Base-by-base conservation (phyloP, 371 early-diverging fungal genomes). In the Zopfochytrium polystomum region DNA sequence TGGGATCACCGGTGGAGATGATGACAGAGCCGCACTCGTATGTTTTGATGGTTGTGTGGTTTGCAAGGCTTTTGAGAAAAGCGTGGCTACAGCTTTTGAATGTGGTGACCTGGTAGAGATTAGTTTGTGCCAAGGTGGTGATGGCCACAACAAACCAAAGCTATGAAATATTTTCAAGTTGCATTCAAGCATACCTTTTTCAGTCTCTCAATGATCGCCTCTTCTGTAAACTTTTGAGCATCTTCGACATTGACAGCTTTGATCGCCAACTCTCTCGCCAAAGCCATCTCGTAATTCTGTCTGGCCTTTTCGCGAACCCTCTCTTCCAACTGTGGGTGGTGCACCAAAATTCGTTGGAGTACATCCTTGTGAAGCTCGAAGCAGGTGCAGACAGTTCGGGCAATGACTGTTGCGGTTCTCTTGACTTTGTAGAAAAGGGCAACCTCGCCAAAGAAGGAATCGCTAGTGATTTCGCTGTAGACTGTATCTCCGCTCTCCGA, bases 391-490 rank as follows among this genome's bases (percentile, higher is more conserved):
- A 58, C 63, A 3, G 63, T 46, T 15, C 58, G 48, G 18, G 81
- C 71, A 11, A 73, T 67, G 20, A 85, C 81, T n/a, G 83, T 75
- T 1, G 86, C 85, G 0, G 86, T 84, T 13, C 86, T 70, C 27
- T 74, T 70, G 38, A 82, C 73, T 47, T 79, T 78, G 58, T 74
- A 82, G 27, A 85, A 78, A 26, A 85, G 71, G 11, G 84, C 80
- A 6, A 85, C 82, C 62, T 85, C 86, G 3, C 85, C 86, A 67
- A 85, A 82, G 32, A 78, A 75, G 33, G 72, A 60, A 56, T 73
- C 62, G 13, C 58, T n/a, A 34, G 35, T 35, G 67, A 73, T 42
- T 47, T 73, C 58, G 52, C 75, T 67, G 55, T 67, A 73, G 23
- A 69, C 52, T 18, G 38, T 63, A 47, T 62, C 52, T 31, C 68